These are phyloP conservation scores for Venturia asperata DNA, from an alignment of 2,329 filamentous ascomycete species.

Conservation along the genomic window DNA sequence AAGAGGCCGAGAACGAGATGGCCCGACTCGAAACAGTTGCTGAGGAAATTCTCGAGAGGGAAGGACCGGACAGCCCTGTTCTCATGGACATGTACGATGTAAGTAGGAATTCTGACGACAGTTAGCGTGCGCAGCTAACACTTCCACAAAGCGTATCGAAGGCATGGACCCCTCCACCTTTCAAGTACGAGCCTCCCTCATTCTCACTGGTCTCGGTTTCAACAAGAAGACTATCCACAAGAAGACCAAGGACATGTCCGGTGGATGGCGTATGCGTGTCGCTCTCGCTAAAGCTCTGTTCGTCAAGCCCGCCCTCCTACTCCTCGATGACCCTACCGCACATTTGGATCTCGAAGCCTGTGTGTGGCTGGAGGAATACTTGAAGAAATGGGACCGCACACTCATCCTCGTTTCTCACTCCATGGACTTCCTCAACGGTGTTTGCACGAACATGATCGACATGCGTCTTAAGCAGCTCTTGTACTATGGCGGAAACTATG, in stretches of 20 bases:
- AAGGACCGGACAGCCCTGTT: slow-evolving; percentile 83
- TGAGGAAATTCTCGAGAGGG: slow-evolving; percentile 82
- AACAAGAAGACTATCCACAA: slow-evolving; percentile 97
- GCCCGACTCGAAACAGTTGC: slow-evolving; percentile 80
- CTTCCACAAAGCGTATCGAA: slow-evolving; percentile 71
- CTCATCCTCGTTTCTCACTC: slow-evolving; percentile 95
- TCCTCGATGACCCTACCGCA: slow-evolving; percentile 96
- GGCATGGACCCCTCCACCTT: slow-evolving; percentile 98
- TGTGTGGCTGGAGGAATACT: slow-evolving; percentile 98
- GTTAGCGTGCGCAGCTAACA: slow-evolving; percentile 19
- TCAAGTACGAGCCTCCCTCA: slow-evolving; percentile 87
- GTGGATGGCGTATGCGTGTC: slow-evolving; percentile 99
- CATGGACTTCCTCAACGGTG: slow-evolving; percentile 98
- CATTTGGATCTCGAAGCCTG: slow-evolving; percentile 99
- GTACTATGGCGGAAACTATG: slow-evolving; percentile 99
- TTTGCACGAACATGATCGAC: slow-evolving; percentile 97
- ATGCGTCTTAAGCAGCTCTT: slow-evolving; percentile 84
- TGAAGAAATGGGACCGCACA: slow-evolving; percentile 99
- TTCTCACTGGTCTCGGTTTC: slow-evolving; percentile 97
- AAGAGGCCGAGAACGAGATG: slow-evolving; percentile 87
- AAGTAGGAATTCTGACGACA: slow-evolving; percentile 32
- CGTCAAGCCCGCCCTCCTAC: slow-evolving; percentile 90
- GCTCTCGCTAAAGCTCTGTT: slow-evolving; percentile 95
- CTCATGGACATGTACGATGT: slow-evolving; percentile 95
- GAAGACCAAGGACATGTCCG: slow-evolving; percentile 99